These are phyloP conservation scores for Vitrella brassicaformis DNA, from an alignment of 73 alveolate species.

Conservation along the genomic window DNA sequence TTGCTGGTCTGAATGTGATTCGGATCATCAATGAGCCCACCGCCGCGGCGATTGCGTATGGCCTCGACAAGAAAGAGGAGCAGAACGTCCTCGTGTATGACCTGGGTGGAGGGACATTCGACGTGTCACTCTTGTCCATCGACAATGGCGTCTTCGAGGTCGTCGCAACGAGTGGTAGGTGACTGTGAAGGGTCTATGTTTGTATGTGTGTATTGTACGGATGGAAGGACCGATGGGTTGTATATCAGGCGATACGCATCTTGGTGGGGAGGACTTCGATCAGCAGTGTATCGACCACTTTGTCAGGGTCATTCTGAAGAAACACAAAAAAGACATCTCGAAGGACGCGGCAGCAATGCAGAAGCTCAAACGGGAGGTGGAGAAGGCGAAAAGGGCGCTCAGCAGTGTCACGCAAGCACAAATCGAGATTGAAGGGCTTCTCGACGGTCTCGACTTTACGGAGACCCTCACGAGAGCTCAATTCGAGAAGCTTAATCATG, in stretches of 20 bases:
- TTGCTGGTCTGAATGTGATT: constrained; percentile 88
- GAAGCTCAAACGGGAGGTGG: constrained; percentile 88
- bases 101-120: constrained; percentile 98
- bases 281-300: constrained; percentile 75
- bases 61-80: constrained; percentile 82
- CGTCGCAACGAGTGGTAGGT: too few relatives aligned
- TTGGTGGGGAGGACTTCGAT: constrained; percentile 97
- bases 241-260: constrained; percentile 91
- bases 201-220: too few relatives aligned
- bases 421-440: constrained; percentile 82
- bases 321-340: constrained; percentile 60
- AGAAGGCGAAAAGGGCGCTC: constrained; percentile 94
- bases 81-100: constrained; percentile 88
- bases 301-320: constrained; percentile 73
- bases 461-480: constrained; percentile 90
- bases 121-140: constrained; percentile 79
- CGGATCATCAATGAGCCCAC: constrained; percentile 99
- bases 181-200: too few relatives aligned
- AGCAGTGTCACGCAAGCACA: constrained; percentile 72
- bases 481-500: constrained; percentile 83
- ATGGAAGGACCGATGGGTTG: too few relatives aligned
- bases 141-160: constrained; percentile 94
- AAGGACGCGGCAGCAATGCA: constrained; percentile 67
- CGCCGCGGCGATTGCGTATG: constrained; percentile 96
- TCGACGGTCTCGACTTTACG: constrained; percentile 78